These are phyloP conservation scores for Alternaria brassicae DNA, from an alignment of 2,329 filamentous ascomycete genomes.

Conservation along the genomic window DNA sequence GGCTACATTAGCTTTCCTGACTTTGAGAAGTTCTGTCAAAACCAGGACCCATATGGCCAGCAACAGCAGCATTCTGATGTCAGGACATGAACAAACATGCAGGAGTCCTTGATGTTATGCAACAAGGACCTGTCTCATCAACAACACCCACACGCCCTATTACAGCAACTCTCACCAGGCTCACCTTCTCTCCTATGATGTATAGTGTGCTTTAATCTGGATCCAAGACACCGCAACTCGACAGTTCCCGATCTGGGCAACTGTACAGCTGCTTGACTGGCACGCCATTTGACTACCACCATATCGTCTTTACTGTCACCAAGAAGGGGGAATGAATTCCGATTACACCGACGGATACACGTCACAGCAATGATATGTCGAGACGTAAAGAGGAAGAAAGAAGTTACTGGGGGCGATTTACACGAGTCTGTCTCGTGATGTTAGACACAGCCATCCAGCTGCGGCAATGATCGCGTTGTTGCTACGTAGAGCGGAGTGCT, in stretches of 20 bases:
- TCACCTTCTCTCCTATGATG: not conserved
- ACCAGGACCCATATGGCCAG: slow-evolving; percentile 42
- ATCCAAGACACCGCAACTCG: not conserved
- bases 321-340: not conserved
- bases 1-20: slow-evolving; percentile 77
- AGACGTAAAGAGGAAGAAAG: slow-evolving; percentile 20
- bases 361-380: slow-evolving; percentile 13
- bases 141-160: slow-evolving; percentile 15
- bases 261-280: not conserved
- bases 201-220: not conserved
- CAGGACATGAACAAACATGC: slow-evolving; percentile 39
- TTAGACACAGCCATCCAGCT: slow-evolving; percentile 24
- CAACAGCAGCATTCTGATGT: slow-evolving; percentile 37
- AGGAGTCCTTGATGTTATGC: slow-evolving; percentile 5
- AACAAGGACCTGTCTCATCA: slow-evolving; percentile 7
- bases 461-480: slow-evolving; percentile 16
- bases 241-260: not conserved
- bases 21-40: slow-evolving; percentile 69
- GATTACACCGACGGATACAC: not conserved
- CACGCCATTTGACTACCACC: not conserved
- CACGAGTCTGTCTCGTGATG: slow-evolving; percentile 12
- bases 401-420: slow-evolving; percentile 21
- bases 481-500: slow-evolving; percentile 9
- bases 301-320: slow-evolving; percentile 2
- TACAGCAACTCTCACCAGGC: slow-evolving; percentile 14